Evolutionary conservation across 345 rosid species (phyloP), one percentile per base, ranked within the genome.

Genomic region (Lepidium africanum): DNA sequence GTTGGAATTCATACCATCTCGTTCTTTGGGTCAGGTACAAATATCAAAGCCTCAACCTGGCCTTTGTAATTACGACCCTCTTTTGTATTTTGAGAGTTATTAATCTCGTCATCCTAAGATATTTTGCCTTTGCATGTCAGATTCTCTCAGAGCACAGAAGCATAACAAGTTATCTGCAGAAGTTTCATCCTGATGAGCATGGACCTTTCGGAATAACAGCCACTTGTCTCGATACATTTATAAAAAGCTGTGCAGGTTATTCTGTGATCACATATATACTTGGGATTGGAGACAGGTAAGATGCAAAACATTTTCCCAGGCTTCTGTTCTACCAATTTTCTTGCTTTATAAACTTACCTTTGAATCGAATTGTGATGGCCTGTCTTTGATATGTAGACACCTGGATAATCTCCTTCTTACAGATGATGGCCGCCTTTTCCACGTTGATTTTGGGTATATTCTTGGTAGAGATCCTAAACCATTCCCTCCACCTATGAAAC

Each of bases 401-500:
- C 82, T 94, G 58, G 99, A 94, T 78, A 94, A 94, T 64, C 99
- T 94, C 79, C 95, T 94, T 33, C 96, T 94, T 41, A 81, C 93
- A 63, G 99, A 91, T 33, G 97, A 94, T 79, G 97, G 97, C 19
- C 83, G 96, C 41, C 95, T 94, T 66, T 94, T 94, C 83, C 97
- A 94, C 67, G 99, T 94, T 67, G 99, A 94, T 81, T 65, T 74
- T 56, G 71, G 61, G 10, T 66, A 38, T 69, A 71, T 81, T 91
- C 96, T 94, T 41, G 99, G 99, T 55, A 90, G 96, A 70, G 99
- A 89, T 74, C 99, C 99, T 54, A 94, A 94, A 78, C 99, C 95
- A 23, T 94, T 94, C 73, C 99, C 99, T 47, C 99, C 99, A 35
- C 99, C 99, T 32, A 94, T 94, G 99, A 94, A 89, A 76, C 96